Evolutionary conservation across 352 stramenopile genomes (phyloP), one percentile per base, ranked within the genome.

Genomic region (Phytophthora pistaciae): DNA sequence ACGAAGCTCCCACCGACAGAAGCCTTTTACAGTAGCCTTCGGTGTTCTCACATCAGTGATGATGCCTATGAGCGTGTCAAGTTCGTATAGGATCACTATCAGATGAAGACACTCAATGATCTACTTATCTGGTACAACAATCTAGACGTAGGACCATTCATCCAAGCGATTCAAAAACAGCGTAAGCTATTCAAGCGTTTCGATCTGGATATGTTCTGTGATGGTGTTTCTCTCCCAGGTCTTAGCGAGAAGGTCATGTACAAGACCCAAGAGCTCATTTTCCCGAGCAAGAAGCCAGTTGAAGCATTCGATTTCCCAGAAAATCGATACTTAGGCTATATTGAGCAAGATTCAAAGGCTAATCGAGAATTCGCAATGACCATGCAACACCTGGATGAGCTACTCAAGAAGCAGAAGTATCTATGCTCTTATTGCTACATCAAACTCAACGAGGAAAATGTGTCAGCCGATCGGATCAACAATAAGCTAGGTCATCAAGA

Each of bases 71-170:
- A 29, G 27, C 27, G 27, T 29, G 27, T 29, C 27, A 29, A 29
- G 27, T 29, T 73, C 8, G 77, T 72, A 1, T 80, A 74, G 74
- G 20, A 72, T 9, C 62, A 76, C 40, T 72, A 80, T 65, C 33
- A 63, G n/a, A 84, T 84, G 77, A 84, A 84, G 21, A 53, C 58
- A 0, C 54, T 80, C 50, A 78, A 80, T 31, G 76, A 83, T 58
- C 40, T 79, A 18, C 46, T 83, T 2, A 57, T 76, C n/a, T 83
- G 76, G 61, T 68, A 68, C 25, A 68, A 68, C 40, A 68, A 68
- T n/a, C 60, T 67, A 13, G 60, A 67, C 14, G 70, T 65, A 29
- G 16, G 23, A 5, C 56, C 36, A 38, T 62, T 62, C 25, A 42
- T 60, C 21, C 31, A 56, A 7, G 60, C 65, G 58, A 69, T 74